A percentile compares a stretch with the other conserved stretches of the same genome.
Conservation (phyloP, 192 early-diverging fungal genomes). For the Coemansia sp. region DNA sequence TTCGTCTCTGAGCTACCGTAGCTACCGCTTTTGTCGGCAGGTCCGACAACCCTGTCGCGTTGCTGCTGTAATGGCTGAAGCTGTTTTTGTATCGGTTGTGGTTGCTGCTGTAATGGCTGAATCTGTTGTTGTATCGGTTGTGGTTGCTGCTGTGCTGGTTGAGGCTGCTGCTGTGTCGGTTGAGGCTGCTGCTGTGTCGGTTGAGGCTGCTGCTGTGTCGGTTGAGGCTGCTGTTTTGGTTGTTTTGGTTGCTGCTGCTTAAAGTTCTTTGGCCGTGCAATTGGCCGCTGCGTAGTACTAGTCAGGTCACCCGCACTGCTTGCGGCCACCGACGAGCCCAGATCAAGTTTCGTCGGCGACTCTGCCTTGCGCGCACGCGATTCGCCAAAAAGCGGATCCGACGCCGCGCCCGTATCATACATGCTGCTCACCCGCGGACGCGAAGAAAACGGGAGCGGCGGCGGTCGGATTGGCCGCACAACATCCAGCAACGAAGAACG, state of each 20-base stretch:
- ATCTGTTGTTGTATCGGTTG: too few relatives aligned
- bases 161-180: too few relatives aligned
- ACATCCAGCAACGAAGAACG: not conserved
- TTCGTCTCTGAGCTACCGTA: not conserved
- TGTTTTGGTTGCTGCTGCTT: not conserved
- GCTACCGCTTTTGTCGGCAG: not conserved
- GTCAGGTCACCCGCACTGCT: not conserved
- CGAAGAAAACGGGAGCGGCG: conserved; percentile 1
- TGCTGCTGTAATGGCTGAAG: too few relatives aligned
- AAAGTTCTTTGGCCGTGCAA: conserved; percentile 10
- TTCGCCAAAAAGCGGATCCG: not conserved
- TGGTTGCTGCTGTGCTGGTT: too few relatives aligned
- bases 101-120: too few relatives aligned
- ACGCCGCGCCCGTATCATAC: conserved; percentile 13
- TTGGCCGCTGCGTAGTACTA: not conserved
- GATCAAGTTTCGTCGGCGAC: conserved; percentile 9
- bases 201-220: too few relatives aligned
- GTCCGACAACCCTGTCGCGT: too few relatives aligned
- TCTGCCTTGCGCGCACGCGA: conserved; percentile 10
- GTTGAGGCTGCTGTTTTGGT: too few relatives aligned
- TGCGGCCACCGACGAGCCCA: not conserved
- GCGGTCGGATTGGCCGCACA: conserved; percentile 1
- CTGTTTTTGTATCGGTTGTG: too few relatives aligned
- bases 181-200: too few relatives aligned
- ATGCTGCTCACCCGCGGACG: conserved; percentile 41